These are phyloP conservation scores for Zasmidium angulare DNA, from an alignment of 2,329 filamentous ascomycete genomes.

Conservation along the genomic window DNA sequence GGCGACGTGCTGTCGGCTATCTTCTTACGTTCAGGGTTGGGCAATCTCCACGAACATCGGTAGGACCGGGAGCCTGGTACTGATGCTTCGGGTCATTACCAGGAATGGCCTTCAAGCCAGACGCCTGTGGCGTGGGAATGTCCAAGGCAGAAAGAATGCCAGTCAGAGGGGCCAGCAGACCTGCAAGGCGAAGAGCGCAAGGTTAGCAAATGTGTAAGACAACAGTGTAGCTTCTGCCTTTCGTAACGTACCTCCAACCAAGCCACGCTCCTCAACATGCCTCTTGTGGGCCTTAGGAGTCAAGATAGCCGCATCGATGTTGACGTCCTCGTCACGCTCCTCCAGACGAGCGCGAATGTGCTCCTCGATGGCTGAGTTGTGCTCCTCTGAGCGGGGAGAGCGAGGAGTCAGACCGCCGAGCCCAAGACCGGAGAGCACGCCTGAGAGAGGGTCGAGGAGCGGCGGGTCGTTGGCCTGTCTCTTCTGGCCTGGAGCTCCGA, in stretches of 20 bases:
- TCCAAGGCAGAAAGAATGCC: conserved; percentile 23
- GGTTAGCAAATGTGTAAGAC: too few species aligned
- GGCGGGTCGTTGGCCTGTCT: conserved; percentile 15
- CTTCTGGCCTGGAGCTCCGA: conserved; percentile 12
- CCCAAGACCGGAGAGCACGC: conserved; percentile 16
- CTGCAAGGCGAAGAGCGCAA: too few species aligned
- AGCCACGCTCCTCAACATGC: conserved; percentile 16
- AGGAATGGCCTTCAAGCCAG: conserved; percentile 21
- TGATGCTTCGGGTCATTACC: conserved; percentile 27
- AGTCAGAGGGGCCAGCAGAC: conserved; percentile 24
- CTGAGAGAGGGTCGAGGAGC: conserved; percentile 16
- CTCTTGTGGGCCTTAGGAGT: conserved; percentile 22
- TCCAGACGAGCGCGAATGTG: conserved; percentile 18
- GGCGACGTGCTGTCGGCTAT: too few species aligned
- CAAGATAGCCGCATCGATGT: conserved; percentile 19
- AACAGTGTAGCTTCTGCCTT: too few species aligned
- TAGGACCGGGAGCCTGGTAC: conserved; percentile 24
- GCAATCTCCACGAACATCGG: conserved; percentile 26
- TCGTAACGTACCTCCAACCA: too few species aligned
- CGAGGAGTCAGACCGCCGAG: conserved; percentile 17
- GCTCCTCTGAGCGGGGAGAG: too few species aligned
- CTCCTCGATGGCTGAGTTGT: too few species aligned
- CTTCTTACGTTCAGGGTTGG: conserved; percentile 28
- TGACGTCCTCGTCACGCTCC: conserved; percentile 20
- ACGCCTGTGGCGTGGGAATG: conserved; percentile 24